A percentile compares a stretch with the other conserved stretches of the same genome.
phyloP scores from a whole-genome alignment of 1,139 yeast species.

The Candida glucosophila region DNA sequence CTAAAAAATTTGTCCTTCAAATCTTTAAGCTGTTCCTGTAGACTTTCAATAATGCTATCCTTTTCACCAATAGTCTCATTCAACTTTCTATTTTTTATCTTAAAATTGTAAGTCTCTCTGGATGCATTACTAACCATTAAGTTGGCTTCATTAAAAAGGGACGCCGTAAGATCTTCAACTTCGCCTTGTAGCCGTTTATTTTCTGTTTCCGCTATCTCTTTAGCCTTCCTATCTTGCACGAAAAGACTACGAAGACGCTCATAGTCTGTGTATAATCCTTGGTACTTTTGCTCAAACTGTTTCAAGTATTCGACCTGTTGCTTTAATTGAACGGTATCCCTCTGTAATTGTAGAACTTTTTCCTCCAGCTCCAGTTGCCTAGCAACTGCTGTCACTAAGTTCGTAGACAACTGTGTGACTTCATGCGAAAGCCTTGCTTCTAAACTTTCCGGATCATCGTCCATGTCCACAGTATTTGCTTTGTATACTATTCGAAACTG shows the following conservation, averaged over 20 bases:
- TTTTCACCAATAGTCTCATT: slow-evolving; percentile 64
- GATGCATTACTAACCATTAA: slow-evolving; percentile 70
- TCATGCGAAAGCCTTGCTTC: slow-evolving; percentile 42
- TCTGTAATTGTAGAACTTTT: slow-evolving; percentile 23
- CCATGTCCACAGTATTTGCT: too few relatives aligned
- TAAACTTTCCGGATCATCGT: slow-evolving; percentile 10
- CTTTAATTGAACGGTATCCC: slow-evolving; percentile 20
- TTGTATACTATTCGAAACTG: too few relatives aligned
- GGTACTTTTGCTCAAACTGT: slow-evolving; percentile 19
- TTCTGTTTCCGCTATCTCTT: slow-evolving; percentile 48
- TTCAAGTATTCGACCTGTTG: slow-evolving; percentile 10
- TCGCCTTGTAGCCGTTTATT: slow-evolving; percentile 54
- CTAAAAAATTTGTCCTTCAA: slow-evolving; percentile 47
- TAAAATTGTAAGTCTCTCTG: slow-evolving; percentile 45
- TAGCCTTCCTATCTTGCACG: slow-evolving; percentile 22
- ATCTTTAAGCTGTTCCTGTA: slow-evolving; percentile 63
- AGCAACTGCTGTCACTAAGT: slow-evolving; percentile 52
- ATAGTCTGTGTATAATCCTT: slow-evolving; percentile 19
- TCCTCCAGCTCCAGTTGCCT: slow-evolving; percentile 49
- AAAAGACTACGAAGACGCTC: slow-evolving; percentile 24
- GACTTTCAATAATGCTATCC: slow-evolving; percentile 54
- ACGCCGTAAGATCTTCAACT: slow-evolving; percentile 69
- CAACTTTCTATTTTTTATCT: slow-evolving; percentile 48
- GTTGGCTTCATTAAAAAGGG: slow-evolving; percentile 74
- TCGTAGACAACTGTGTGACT: slow-evolving; percentile 50